Evolutionary conservation across 2,329 filamentous ascomycete genomes (phyloP), one percentile per base, ranked within the genome.

Genomic region (Domatiomyces globalis): DNA sequence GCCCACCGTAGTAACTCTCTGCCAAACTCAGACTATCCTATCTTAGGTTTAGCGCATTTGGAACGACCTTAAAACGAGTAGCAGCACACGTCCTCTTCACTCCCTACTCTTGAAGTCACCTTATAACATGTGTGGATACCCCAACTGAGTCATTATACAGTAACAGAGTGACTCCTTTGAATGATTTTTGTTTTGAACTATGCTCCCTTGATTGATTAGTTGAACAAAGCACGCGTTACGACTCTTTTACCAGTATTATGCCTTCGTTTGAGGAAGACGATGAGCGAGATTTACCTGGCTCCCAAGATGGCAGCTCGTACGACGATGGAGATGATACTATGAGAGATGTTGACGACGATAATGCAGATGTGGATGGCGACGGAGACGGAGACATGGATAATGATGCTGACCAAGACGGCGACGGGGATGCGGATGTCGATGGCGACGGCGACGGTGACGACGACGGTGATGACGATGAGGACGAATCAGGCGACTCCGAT

Each of bases 241-340:
- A 19, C 10, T n/a, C n/a, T 15, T 45, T 45, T n/a, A 27, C 43
- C 43, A 19, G 5, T 15, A 56, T n/a, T 47, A 66, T 66, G 63
- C 61, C 62, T 33, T 57, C 63, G n/a, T 62, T 65, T 49, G 59
- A 60, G 29, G 63, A 62, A 5, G 69, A 72, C 36, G 70, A 72
- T 33, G 48, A 51, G 45, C 46, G 53, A n/a, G 19, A 33, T 48
- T 46, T 51, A n/a, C 20, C 59, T 70, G 69, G 67, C n/a, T 73
- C 71, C 44, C 71, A 69, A 61, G 69, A 73, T 57, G 71, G 68
- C 52, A 72, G 68, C 59, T 73, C 70, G 25, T 71, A 74, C 53
- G 73, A 73, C 48, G 71, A 73, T 50, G 65, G 66, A 52, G 70
- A 73, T 22, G 71, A 73, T 42, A 65, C 66, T 25, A 69, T 72